A percentile compares a stretch with the other conserved stretches of the same genome.
Evolutionary conservation across 371 early-diverging fungal genomes (phyloP).

Genomic region (Gilbertella persicaria): DNA sequence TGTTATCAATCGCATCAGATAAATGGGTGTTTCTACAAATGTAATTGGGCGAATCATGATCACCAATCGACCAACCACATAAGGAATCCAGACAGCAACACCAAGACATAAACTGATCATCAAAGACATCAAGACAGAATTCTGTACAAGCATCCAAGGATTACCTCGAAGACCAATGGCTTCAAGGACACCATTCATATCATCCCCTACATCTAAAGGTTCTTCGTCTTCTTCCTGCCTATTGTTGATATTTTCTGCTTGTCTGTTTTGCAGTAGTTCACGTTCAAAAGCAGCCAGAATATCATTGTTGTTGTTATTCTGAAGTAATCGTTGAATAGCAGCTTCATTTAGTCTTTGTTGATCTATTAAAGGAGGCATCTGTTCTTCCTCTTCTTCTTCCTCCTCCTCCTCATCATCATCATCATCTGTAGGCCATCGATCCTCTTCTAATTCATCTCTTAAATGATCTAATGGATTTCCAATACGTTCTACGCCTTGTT

Average conservation of each 20-base stretch:
- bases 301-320: not conserved
- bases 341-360: not conserved
- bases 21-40: constrained; percentile 48
- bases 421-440: not conserved
- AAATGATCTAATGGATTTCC: not conserved
- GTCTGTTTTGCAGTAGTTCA: not conserved
- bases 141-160: constrained; percentile 68
- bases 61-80: constrained; percentile 59
- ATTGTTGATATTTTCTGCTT: too few relatives aligned
- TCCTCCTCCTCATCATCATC: not conserved
- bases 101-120: constrained; percentile 70
- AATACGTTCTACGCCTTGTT: constrained; percentile 1
- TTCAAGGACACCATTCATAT: constrained; percentile 78
- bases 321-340: constrained; percentile 1
- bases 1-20: constrained; percentile 43
- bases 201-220: constrained; percentile 52
- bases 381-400: not conserved
- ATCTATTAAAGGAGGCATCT: constrained; percentile 14
- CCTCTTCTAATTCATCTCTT: not conserved
- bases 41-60: constrained; percentile 51
- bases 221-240: constrained; percentile 28
- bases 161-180: constrained; percentile 89
- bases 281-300: not conserved
- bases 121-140: constrained; percentile 71
- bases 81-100: constrained; percentile 75